Evolutionary conservation across 2,329 filamentous ascomycete species (phyloP), one percentile per base, ranked within the genome.

Genomic region (Magnaporthales sp.): DNA sequence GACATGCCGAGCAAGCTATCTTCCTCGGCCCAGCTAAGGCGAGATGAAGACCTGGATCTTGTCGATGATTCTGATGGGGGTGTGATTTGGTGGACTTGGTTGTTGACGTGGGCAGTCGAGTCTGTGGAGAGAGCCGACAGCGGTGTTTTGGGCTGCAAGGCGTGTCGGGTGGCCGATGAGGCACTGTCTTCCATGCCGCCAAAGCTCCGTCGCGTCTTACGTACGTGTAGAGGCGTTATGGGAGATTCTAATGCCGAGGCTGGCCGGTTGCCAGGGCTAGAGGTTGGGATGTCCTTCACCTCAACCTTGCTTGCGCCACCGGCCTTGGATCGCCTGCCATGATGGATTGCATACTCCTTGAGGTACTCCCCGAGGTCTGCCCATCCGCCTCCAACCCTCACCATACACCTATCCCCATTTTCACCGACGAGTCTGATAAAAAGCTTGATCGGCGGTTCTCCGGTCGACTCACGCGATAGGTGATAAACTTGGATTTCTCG

Each of bases 341-440:
- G 95, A 74, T 99, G 95, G 68, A 89, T 88, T 8, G 93, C 93
- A 73, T 97, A 99, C 76, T 97, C 92, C 71, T 93, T 90, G 58
- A 99, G 83, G 74, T 97, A 99, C 76, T 98, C 95, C 51, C 91
- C 94, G 24, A 99, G 81, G 76, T 99, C 95, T 15, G 93, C 93
- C 95, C 95, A 99, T n/a, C 95, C 95, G 68, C 95, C 95, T 13
- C 95, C 95, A 13, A 99, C 94, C 46, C 95, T 91, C 8, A 99
- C 95, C 95, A 99, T 98, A 68, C 98, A 93, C 65, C 95, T 88
- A 77, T 98, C 93, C 19, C 91, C 92, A 67, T 88, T 84, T 75
- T 97, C 93, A 64, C 95, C 95, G 2, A 99, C 93, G 1, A 93
- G 89, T 19, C 95, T 90, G 65, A 99, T 93, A 73, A 96, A 96